Evolutionary conservation across 306 rosid species (phyloP), one percentile per base, ranked within the genome.

Genomic region (Prunus mira): DNA sequence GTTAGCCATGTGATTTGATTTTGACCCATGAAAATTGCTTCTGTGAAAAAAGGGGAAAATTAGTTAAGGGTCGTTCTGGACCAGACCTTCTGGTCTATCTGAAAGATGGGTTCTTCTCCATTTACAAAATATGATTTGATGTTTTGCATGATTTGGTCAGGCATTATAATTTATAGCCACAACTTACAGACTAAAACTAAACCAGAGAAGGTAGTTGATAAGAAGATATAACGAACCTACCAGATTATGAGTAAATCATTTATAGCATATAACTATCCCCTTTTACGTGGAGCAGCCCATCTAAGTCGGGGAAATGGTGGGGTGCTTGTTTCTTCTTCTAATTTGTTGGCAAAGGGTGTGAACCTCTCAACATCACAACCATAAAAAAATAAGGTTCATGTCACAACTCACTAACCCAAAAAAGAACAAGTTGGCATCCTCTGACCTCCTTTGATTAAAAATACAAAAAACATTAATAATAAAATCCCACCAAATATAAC

Each of bases 301-400:
- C 68, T 66, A 87, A 78, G 83, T 20, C 45, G 72, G 69, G 43
- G 25, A 55, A 55, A 72, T 30, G 55, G 67, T 49, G 66, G 58
- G 72, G 69, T 78, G 81, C 76, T 56, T 47, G 43, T 41, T 80
- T 69, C 73, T 68, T 58, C 65, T 58, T 51, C 79, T 12, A 78
- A 69, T 80, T 71, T 46, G 78, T 77, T 78, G 85, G 86, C 69
- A 75, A 76, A 75, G 70, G 69, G 76, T 56, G 43, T 38, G 71
- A 72, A 57, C 82, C 78, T 77, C 38, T 13, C 61, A 52, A 15
- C 20, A 73, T 83, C 54, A 72, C 61, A 78, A 60, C 89, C 86
- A 76, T 76, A 61, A 34, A 38, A 55, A 78, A 84, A 51, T 15
- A 61, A 50, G 71, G 63, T 17, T 58, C 18, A 60, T 73, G 28